These are phyloP conservation scores for Boletus huronensis DNA, from an alignment of 768 basidiomycete genomes.

Conservation along the genomic window DNA sequence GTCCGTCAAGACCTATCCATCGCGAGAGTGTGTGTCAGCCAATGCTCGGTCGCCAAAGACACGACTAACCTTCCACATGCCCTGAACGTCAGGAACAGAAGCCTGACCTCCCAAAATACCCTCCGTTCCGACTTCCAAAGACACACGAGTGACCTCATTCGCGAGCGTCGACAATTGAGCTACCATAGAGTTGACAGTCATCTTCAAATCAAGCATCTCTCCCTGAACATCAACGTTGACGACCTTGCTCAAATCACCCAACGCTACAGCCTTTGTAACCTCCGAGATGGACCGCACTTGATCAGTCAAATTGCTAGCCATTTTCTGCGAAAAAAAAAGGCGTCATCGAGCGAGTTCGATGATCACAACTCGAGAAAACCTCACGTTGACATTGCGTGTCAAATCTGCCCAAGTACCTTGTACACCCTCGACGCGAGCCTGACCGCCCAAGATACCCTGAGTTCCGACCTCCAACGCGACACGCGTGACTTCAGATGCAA, in stretches of 20 bases:
- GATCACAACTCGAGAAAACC: background rate
- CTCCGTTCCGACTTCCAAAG: conserved; percentile 88
- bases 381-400: conserved; percentile 85
- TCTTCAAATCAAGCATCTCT: conserved; percentile 86
- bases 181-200: conserved; percentile 79
- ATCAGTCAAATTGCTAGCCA: conserved; percentile 81
- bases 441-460: conserved; percentile 86
- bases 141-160: conserved; percentile 86
- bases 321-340: conserved; percentile 51
- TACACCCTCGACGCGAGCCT: conserved; percentile 86
- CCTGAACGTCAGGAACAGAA: conserved; percentile 85
- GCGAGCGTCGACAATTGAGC: conserved; percentile 68
- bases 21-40: conserved; percentile 11
- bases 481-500: conserved; percentile 78
- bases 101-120: conserved; percentile 95
- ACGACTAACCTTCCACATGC: conserved; percentile 80
- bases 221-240: conserved; percentile 93
- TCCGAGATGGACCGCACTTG: conserved; percentile 92
- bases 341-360: background rate
- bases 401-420: conserved; percentile 93
- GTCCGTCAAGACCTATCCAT: conserved; percentile 54
- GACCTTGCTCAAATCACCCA: conserved; percentile 77
- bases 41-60: background rate
- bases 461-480: conserved; percentile 90
- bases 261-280: conserved; percentile 72